Percentiles rank a stretch among this genome's conserved stretches.
Evolutionary conservation across 306 rosid genomes (phyloP).

Genomic region (Begonia loranthoides): DNA sequence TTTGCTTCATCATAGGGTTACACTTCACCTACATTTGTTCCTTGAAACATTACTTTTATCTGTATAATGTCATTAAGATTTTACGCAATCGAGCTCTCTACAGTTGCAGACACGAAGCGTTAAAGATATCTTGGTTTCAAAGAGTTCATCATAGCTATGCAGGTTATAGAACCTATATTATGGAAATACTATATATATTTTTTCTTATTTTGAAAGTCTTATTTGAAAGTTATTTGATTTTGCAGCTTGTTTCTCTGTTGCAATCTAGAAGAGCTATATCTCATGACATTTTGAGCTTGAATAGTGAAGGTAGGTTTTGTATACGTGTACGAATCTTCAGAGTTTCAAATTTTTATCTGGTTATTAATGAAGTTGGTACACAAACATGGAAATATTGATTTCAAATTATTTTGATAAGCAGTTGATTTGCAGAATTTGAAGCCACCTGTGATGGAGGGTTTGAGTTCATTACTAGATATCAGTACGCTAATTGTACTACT

Average conservation of each 20-base stretch:
- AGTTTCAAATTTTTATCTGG: not conserved
- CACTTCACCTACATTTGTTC: no score
- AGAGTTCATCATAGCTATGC: slow-evolving; percentile 72
- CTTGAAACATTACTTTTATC: no score
- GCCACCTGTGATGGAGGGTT: slow-evolving; percentile 73
- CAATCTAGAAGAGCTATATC: slow-evolving; percentile 37
- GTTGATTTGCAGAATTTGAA: slow-evolving; percentile 42
- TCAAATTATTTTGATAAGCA: slow-evolving; percentile 17
- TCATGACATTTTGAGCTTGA: slow-evolving; percentile 22
- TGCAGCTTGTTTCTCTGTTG: slow-evolving; percentile 38
- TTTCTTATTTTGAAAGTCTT: not conserved
- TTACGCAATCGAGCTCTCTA: no score
- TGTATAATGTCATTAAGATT: no score
- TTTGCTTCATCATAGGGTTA: no score
- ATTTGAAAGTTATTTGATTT: not conserved
- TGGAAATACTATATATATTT: not conserved
- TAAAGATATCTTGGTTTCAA: slow-evolving; percentile 81
- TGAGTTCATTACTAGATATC: slow-evolving; percentile 34
- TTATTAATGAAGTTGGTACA: no score
- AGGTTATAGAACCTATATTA: slow-evolving; percentile 25
- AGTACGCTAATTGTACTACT: not conserved
- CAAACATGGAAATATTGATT: no score
- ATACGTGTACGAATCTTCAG: not conserved
- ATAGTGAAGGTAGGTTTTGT: slow-evolving; percentile 23
- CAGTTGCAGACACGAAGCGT: slow-evolving; percentile 72